phyloP scores from a whole-genome alignment of 2,329 filamentous ascomycete genomes.

The Sarocladiaceae sp. region DNA sequence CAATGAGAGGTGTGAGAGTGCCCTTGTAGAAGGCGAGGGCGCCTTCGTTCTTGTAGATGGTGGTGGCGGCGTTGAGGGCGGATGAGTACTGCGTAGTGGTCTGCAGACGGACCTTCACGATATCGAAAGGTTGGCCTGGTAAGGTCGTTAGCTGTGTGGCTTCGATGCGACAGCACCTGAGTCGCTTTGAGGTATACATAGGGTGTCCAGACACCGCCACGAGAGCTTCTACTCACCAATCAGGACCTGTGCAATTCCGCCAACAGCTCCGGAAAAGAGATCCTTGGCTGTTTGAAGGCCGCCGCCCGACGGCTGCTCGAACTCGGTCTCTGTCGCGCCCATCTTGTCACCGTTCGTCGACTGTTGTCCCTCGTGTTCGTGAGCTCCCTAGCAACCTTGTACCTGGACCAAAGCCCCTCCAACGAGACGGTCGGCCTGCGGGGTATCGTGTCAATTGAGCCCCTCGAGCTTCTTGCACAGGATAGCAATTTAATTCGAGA shows the following conservation, averaged over 20 bases:
- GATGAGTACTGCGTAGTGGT: conserved; percentile 78
- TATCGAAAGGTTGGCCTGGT: conserved; percentile 74
- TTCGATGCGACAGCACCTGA: too few species aligned
- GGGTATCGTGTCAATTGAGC: background rate
- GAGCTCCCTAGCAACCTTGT: too few species aligned
- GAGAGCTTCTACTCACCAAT: conserved; percentile 54
- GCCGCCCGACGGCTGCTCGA: conserved; percentile 28
- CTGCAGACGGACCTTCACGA: conserved; percentile 95
- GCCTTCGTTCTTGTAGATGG: conserved; percentile 86
- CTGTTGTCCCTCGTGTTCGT: background rate
- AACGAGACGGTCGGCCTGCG: background rate
- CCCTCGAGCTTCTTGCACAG: background rate
- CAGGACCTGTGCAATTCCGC: conserved; percentile 90
- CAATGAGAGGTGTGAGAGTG: conserved; percentile 88
- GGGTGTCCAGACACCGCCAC: too few species aligned
- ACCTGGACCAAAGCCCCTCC: background rate
- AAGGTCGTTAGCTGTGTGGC: conserved; percentile 7
- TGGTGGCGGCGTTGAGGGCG: conserved; percentile 73
- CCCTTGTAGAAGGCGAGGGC: conserved; percentile 96
- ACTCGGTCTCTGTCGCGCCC: conserved; percentile 31
- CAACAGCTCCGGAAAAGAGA: conserved; percentile 82
- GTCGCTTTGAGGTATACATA: too few species aligned
- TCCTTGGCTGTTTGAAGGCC: conserved; percentile 73
- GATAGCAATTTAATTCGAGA: background rate
- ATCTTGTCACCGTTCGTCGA: conserved; percentile 20